Conservation (phyloP, 2,329 filamentous ascomycete species). For the Fusarium sp. region DNA sequence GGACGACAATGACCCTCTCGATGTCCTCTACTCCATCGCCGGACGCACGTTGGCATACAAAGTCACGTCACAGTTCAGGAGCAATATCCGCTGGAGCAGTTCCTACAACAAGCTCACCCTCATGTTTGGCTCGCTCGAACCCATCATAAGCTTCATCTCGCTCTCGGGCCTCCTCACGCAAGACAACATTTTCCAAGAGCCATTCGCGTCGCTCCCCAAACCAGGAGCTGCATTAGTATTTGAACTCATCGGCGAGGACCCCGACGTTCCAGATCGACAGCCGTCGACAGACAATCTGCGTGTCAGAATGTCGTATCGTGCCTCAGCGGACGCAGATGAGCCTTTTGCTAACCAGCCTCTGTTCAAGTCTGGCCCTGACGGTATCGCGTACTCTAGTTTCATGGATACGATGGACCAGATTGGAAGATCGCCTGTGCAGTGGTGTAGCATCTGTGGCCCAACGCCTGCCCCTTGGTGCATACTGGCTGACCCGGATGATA, state of each 20-base stretch:
- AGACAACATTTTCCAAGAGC: conserved; percentile 61
- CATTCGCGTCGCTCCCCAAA: conserved; percentile 61
- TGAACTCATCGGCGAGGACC: conserved; percentile 63
- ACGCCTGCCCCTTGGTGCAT: conserved; percentile 54
- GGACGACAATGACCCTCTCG: conserved; percentile 50
- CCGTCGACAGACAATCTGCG: conserved; percentile 55
- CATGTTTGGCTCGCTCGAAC: conserved; percentile 65
- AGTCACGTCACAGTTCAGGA: conserved; percentile 56
- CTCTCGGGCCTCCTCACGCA: conserved; percentile 59
- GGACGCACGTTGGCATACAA: conserved; percentile 63
- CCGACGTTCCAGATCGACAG: conserved; percentile 29
- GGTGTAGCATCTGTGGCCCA: conserved; percentile 58
- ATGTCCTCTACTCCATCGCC: conserved; percentile 59
- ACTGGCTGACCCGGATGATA: not conserved
- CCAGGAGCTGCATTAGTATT: conserved; percentile 82
- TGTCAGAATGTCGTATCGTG: conserved; percentile 68
- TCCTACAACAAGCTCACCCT: conserved; percentile 60
- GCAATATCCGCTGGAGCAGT: conserved; percentile 55
- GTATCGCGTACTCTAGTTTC: conserved; percentile 56
- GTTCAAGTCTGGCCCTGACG: conserved; percentile 53
- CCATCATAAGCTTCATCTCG: conserved; percentile 66
- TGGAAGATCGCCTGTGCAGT: conserved; percentile 50
- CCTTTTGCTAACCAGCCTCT: conserved; percentile 54
- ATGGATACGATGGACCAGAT: conserved; percentile 50
- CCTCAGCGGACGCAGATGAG: conserved; percentile 54